A percentile compares a stretch with the other conserved stretches of the same genome.
phyloP scores from a whole-genome alignment of 768 basidiomycete genomes.

The Auriscalpium microsporum region DNA sequence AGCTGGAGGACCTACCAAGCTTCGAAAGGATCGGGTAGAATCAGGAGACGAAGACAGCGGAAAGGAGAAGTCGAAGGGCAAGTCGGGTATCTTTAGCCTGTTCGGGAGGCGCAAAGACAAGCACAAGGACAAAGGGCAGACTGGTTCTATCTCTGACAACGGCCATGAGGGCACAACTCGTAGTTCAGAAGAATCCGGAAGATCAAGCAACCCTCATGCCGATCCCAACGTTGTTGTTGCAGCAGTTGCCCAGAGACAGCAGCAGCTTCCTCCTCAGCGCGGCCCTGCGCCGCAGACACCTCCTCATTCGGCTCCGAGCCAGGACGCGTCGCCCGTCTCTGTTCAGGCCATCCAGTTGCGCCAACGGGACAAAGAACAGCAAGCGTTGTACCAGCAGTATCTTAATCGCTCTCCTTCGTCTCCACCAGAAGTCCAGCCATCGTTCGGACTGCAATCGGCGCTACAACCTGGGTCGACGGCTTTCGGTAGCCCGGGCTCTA shows the following conservation, averaged over 20 bases:
- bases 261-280: conserved; percentile 16
- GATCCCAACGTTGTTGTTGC: conserved; percentile 10
- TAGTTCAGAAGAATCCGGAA: conserved; percentile 57
- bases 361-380: conserved; percentile 83
- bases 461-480: conserved; percentile 52
- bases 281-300: conserved; percentile 15
- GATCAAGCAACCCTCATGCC: conserved; percentile 38
- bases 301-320: conserved; percentile 21
- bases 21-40: conserved; percentile 36
- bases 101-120: conserved; percentile 75
- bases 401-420: conserved; percentile 80
- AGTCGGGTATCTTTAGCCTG: conserved; percentile 65
- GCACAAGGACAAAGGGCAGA: conserved; percentile 48
- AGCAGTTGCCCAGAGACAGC: conserved; percentile 15
- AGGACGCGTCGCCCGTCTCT: conserved; percentile 41
- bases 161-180: conserved; percentile 23
- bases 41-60: conserved; percentile 32
- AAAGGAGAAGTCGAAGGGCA: conserved; percentile 61
- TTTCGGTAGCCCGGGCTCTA: conserved; percentile 29
- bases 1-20: conserved; percentile 21
- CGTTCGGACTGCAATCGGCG: conserved; percentile 71
- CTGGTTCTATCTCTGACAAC: conserved; percentile 36
- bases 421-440: conserved; percentile 64
- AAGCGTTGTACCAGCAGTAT: conserved; percentile 79
- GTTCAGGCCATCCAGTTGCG: conserved; percentile 61